Evolutionary conservation across 208 protist species (phyloP).

Genomic region (Crithidia thermophila): DNA sequence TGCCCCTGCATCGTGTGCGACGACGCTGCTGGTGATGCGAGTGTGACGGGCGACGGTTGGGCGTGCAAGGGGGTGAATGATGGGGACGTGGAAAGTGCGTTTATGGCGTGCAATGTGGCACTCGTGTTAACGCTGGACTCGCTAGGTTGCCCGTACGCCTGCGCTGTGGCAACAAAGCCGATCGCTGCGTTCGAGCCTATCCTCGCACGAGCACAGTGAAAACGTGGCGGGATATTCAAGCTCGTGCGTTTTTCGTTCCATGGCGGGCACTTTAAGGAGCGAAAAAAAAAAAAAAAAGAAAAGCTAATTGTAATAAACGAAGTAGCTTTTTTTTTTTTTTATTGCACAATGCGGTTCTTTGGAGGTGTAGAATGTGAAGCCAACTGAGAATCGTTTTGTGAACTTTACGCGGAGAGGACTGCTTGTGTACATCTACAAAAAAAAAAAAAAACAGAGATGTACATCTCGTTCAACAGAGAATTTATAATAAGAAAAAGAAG

Average conservation of each 20-base stretch:
- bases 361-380: too few relatives aligned
- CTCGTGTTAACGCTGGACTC: conserved; percentile 72
- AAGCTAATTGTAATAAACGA: too few relatives aligned
- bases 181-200: conserved; percentile 83
- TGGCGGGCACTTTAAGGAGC: background rate
- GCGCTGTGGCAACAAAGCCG: conserved; percentile 55
- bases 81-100: conserved; percentile 27
- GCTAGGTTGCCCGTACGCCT: conserved; percentile 76
- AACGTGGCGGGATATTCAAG: background rate
- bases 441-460: too few relatives aligned
- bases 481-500: too few relatives aligned
- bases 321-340: conserved; percentile 12
- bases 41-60: background rate
- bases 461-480: too few relatives aligned
- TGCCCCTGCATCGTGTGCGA: conserved; percentile 61
- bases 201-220: conserved; percentile 65
- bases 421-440: too few relatives aligned
- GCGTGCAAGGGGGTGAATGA: background rate
- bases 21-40: conserved; percentile 11
- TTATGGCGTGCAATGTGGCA: conserved; percentile 65
- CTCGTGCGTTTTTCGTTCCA: too few relatives aligned
- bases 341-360: too few relatives aligned
- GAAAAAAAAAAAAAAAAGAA: background rate
- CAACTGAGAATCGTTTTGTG: too few relatives aligned
- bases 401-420: too few relatives aligned